Evolutionary conservation across 2,329 filamentous ascomycete genomes (phyloP), one percentile per base, ranked within the genome.

Genomic region (Aspergillus ochraceus): DNA sequence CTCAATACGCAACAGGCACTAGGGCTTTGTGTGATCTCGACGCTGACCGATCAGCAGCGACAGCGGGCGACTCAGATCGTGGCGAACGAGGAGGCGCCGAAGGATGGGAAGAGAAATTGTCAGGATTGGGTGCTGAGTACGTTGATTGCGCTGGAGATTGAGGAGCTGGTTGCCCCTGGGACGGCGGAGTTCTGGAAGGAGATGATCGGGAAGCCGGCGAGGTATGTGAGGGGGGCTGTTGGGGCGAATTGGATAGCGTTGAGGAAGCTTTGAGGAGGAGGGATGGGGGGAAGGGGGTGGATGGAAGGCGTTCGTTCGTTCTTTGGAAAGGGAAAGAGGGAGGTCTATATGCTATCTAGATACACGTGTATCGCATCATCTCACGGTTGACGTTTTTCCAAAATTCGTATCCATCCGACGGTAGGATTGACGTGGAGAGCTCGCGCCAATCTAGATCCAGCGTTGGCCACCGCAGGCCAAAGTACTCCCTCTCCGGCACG

Each of bases 71-170:
- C 69, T 9, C 52, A 57, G 39, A 51, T 69, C 4, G 66, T 71
- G 6, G 59, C 58, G 17, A 55, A 56, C 10, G 64, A 66, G 47
- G 57, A 59, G 14, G 64, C 68, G 4, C 68, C 69, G 1, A 61
- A 56, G 32, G 61, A 71, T 56, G 66, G 66, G 6, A 60, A 42
- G 26, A 32, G 58, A 17, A 62, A 60, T 29, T 70, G 67, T 36
- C 69, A 71, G 59, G 65, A 71, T 56, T 70, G 68, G 67, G 58
- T 64, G 19, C 67, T 70, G 55, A 64, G 65, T 52, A 60, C 66
- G 1, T 58, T 71, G 52, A 51, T 70, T 20, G 59, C 65, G 5
- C 55, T 70, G 45, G 68, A 70, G 54, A 65, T 70, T 17, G 66
- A 70, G 32, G 66, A 70, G n/a, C 46, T 71, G 4, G 66, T 71